phyloP scores from a whole-genome alignment of 352 stramenopile genomes.

The Pilasporangium apinafurcum region DNA sequence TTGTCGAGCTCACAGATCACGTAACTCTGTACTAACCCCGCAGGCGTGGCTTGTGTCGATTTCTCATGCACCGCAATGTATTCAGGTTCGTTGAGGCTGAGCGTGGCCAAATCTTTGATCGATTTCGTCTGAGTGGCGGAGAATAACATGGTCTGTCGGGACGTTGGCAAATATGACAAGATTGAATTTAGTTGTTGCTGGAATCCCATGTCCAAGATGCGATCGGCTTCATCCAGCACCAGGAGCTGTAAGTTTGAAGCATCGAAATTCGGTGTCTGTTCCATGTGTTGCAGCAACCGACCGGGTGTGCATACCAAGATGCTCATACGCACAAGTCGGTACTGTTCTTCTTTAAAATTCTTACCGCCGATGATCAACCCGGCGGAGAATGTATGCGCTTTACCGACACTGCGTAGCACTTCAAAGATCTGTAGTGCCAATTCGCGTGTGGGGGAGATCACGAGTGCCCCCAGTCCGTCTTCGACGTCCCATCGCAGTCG shows the following conservation, averaged over 20 bases:
- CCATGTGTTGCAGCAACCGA: constrained; percentile 97
- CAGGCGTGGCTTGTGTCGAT: constrained; percentile 87
- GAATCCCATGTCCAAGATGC: constrained; percentile 99
- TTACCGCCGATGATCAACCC: constrained; percentile 97
- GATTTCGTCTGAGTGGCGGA: constrained; percentile 97
- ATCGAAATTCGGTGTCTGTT: constrained; percentile 97
- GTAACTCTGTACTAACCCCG: constrained; percentile 92
- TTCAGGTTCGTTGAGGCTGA: constrained; percentile 94
- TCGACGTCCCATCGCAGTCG: constrained; percentile 78
- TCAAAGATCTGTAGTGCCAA: constrained; percentile 99
- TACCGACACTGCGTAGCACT: constrained; percentile 94
- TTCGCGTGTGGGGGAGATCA: constrained; percentile 98
- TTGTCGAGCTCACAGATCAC: constrained; percentile 92
- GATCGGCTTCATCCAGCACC: constrained; percentile 99
- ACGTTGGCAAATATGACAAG: constrained; percentile 91
- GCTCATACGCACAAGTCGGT: constrained; percentile 93
- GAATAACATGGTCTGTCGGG: constrained; percentile 96
- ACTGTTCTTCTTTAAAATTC: constrained; percentile 92
- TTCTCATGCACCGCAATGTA: constrained; percentile 97
- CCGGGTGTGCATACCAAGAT: constrained; percentile 97
- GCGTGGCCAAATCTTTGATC: constrained; percentile 94
- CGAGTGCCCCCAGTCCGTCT: constrained; percentile 94
- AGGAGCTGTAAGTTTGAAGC: constrained; percentile 92
- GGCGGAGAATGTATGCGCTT: constrained; percentile 94
- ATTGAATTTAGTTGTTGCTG: constrained; percentile 97